phyloP scores from a whole-genome alignment of 495 filamentous ascomycete species.

The Penicillium mononematosum region DNA sequence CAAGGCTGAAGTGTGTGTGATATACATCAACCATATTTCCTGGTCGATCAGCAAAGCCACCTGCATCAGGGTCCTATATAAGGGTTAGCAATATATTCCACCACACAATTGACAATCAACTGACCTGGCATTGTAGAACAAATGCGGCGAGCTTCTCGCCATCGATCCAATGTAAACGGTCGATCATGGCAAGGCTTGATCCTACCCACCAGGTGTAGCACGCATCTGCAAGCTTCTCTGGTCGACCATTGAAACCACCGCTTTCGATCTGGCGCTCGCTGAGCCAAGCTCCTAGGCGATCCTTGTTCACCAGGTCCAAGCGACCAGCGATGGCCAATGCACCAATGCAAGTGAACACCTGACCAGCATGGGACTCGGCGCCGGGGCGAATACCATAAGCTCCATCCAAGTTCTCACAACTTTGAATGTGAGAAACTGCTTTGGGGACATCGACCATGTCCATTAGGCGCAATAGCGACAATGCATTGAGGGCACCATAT shows the following conservation, averaged over 20 bases:
- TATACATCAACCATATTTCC: constrained; percentile 97
- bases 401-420: constrained; percentile 89
- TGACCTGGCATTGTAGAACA: constrained; percentile 77
- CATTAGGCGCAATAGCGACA: constrained; percentile 75
- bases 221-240: constrained; percentile 94
- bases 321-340: constrained; percentile 79
- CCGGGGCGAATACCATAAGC: constrained; percentile 87
- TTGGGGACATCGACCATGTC: constrained; percentile 71
- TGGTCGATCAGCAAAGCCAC: constrained; percentile 87
- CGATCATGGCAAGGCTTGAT: constrained; percentile 86
- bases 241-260: constrained; percentile 89
- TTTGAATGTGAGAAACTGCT: constrained; percentile 72
- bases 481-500: constrained; percentile 80
- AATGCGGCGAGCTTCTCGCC: constrained; percentile 69
- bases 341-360: constrained; percentile 93
- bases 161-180: constrained; percentile 88
- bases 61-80: constrained; percentile 69
- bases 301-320: constrained; percentile 78
- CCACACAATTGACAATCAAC: constrained; percentile 15
- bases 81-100: constrained; percentile 21
- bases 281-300: constrained; percentile 83
- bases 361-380: constrained; percentile 88
- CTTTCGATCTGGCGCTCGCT: constrained; percentile 85
- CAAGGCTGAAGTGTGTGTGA: constrained; percentile 86
- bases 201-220: constrained; percentile 99